Evolutionary conservation across 176 grass and related monocot species (phyloP), one percentile per base, ranked within the genome.

Genomic region (Oryza glumipatula): DNA sequence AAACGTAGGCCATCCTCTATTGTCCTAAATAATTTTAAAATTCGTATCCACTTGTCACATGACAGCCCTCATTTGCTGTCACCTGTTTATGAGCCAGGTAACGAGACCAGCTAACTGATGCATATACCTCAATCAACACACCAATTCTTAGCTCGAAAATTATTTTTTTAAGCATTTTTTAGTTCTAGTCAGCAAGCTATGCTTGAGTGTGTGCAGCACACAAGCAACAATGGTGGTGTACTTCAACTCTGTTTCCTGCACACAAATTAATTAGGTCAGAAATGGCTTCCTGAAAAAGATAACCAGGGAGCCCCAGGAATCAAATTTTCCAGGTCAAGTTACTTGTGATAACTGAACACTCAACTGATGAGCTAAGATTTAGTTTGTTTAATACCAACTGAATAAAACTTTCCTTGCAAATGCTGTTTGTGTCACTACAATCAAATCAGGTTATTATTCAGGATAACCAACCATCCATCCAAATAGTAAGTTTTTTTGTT

Each of bases 21-120:
- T 72, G 66, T 82, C 54, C 67, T 58, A 19, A 52, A 82, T 73
- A 77, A 38, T 48, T 8, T 38, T 38, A 78, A 51, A 76, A 86
- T 46, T 11, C 4, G 45, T 67, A 67, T 24, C 83, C 84, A 83
- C 83, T 67, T 86, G 84, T 63, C 79, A 74, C 71, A 76, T 80
- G 87, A 74, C 87, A 89, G 69, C 82, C 82, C 82, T 51, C 12
- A 63, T 83, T 86, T 56, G 74, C 68, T 90, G 79, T 68, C 88
- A 86, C 12, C 65, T n/a, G 35, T 72, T 81, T 30, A 66, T 35
- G 26, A 80, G 51, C 52, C 22, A 76, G 77, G 49, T 76, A 65
- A 21, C 65, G 51, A 81, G 26, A 64, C 70, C 71, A 85, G 77
- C 65, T 89, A 65, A 73, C 12, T 80, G 85, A 70, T n/a, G 65